These are phyloP conservation scores for Colletotrichum spaethianum DNA, from an alignment of 2,329 filamentous ascomycete species.

Conservation along the genomic window DNA sequence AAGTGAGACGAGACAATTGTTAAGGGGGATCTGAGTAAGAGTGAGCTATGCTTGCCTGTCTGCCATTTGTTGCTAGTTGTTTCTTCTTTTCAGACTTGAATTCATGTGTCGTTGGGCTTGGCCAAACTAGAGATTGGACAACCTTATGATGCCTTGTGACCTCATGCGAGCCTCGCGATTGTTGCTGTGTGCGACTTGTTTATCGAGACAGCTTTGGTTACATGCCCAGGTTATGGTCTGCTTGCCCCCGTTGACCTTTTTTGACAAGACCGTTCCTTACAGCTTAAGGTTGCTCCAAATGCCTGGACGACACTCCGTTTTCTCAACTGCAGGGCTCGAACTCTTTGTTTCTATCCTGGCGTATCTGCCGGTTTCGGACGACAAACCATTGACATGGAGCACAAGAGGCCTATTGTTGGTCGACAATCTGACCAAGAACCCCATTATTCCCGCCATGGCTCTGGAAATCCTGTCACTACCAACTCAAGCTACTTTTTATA, in stretches of 20 bases:
- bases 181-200: no score
- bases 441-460: not conserved
- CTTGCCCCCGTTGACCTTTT: no score
- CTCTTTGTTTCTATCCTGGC: not conserved
- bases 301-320: not conserved
- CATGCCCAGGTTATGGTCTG: no score
- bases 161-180: no score
- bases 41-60: no score
- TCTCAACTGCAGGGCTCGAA: not conserved
- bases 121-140: no score
- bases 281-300: not conserved
- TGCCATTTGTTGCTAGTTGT: no score
- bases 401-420: not conserved
- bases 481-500: not conserved
- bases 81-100: no score
- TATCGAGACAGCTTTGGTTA: no score
- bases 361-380: not conserved
- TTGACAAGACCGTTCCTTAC: not conserved
- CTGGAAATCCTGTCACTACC: not conserved
- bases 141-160: no score
- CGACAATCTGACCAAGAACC: not conserved
- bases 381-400: not conserved
- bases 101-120: no score
- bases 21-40: no score
- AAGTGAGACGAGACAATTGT: not conserved